A percentile compares a stretch with the other conserved stretches of the same genome.
Evolutionary conservation across 163 green algal species (phyloP).

Genomic region (Scenedesmus sp.): DNA sequence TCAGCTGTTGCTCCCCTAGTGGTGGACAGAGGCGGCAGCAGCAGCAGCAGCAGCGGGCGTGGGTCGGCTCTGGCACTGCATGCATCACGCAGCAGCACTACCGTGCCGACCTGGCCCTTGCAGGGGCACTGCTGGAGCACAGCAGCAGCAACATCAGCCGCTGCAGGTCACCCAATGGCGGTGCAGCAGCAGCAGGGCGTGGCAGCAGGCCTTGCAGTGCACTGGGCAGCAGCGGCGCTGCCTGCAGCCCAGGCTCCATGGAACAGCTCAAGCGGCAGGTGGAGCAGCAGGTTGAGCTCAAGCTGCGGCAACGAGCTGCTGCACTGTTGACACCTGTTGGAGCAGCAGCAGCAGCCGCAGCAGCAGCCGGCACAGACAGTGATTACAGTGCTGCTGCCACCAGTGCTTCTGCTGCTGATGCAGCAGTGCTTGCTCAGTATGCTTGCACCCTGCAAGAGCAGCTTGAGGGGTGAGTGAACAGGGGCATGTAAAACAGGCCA

Average conservation of each 20-base stretch:
- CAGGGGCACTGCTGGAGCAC: conserved; percentile 10
- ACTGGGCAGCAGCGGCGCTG: background rate
- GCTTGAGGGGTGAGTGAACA: conserved; percentile 3
- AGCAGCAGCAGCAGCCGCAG: background rate
- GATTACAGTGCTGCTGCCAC: background rate
- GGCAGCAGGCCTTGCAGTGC: background rate
- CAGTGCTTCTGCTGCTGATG: background rate
- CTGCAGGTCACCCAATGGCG: background rate
- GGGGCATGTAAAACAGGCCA: background rate
- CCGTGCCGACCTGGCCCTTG: conserved; percentile 1
- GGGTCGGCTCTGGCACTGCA: background rate
- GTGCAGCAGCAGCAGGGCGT: background rate
- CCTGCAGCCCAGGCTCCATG: background rate
- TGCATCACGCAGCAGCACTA: conserved; percentile 3
- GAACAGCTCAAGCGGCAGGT: conserved; percentile 5
- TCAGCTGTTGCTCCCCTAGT: too few relatives aligned
- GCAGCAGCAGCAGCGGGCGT: background rate
- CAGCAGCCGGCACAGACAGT: background rate
- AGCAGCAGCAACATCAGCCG: background rate
- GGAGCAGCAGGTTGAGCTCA: background rate
- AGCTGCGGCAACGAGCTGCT: background rate
- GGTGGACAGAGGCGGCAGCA: background rate
- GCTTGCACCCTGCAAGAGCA: conserved; percentile 16
- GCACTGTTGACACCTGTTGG: background rate
- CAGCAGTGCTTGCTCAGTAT: conserved; percentile 7